Evolutionary conservation across 495 filamentous ascomycete genomes (phyloP).

Genomic region (Penicillium subrubescens): DNA sequence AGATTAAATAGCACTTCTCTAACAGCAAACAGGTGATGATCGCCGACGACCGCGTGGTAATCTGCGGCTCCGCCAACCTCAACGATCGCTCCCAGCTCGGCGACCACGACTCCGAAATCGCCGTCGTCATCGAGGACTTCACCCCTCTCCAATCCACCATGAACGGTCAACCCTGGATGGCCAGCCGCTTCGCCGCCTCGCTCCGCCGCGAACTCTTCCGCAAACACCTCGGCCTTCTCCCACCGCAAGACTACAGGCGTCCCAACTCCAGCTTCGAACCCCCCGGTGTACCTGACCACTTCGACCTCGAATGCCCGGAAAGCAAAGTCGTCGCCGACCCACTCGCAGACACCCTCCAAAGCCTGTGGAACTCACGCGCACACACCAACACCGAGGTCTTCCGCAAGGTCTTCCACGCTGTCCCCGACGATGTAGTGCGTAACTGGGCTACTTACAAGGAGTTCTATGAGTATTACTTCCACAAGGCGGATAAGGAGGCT

Average conservation of each 20-base stretch:
- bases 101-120: slow-evolving; percentile 81
- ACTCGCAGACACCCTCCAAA: slow-evolving; percentile 63
- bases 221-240: slow-evolving; percentile 86
- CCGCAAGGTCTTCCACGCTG: slow-evolving; percentile 80
- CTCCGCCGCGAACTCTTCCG: slow-evolving; percentile 85
- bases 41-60: slow-evolving; percentile 85
- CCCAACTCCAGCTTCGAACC: slow-evolving; percentile 77
- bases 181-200: slow-evolving; percentile 77
- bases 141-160: slow-evolving; percentile 69
- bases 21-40: slow-evolving; percentile 65
- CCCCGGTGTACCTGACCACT: slow-evolving; percentile 68
- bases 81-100: slow-evolving; percentile 95
- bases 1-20: slow-evolving; percentile 4
- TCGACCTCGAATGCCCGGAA: slow-evolving; percentile 78
- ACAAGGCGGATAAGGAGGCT: slow-evolving; percentile 50
- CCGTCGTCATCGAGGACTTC: slow-evolving; percentile 78
- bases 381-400: slow-evolving; percentile 83
- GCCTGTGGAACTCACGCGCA: slow-evolving; percentile 74
- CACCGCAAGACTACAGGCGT: slow-evolving; percentile 64
- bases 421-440: slow-evolving; percentile 77
- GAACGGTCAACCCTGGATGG: slow-evolving; percentile 69
- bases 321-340: slow-evolving; percentile 79
- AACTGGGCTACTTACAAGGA: slow-evolving; percentile 86
- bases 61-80: slow-evolving; percentile 90
- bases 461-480: slow-evolving; percentile 78